Conservation (phyloP, 2,329 filamentous ascomycete species). For the Dothiorella sarmentorum region DNA sequence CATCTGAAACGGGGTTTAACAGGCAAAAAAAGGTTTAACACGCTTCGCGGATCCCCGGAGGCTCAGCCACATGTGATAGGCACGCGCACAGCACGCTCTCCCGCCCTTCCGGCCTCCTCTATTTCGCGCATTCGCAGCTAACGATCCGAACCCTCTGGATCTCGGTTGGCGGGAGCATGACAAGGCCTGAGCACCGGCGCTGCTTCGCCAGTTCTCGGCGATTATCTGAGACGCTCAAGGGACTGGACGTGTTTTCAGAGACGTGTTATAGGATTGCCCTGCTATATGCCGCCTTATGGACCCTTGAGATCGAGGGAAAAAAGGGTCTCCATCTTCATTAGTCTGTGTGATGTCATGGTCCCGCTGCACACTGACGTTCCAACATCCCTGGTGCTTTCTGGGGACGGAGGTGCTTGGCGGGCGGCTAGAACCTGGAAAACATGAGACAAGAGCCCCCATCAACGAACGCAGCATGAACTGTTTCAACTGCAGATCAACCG, state of each 20-base stretch:
- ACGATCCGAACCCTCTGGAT: too few species aligned
- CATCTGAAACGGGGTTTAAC: background rate
- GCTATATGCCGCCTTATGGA: background rate
- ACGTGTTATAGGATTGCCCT: background rate
- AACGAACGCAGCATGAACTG: background rate
- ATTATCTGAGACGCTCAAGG: constrained; percentile 7
- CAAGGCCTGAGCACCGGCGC: background rate
- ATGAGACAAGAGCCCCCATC: background rate
- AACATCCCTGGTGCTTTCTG: background rate
- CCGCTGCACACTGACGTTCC: background rate
- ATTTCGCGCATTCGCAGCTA: background rate
- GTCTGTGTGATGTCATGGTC: background rate
- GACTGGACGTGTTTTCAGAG: background rate
- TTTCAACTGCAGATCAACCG: constrained; percentile 8
- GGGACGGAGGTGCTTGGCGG: background rate
- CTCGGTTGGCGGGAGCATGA: constrained; percentile 8
- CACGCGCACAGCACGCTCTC: too few species aligned
- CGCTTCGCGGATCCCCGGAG: background rate
- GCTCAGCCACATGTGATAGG: too few species aligned
- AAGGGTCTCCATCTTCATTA: too few species aligned
- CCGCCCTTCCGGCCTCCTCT: background rate
- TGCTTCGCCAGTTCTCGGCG: background rate
- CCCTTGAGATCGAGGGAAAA: background rate
- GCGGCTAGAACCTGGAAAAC: background rate
- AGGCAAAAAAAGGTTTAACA: background rate